Percentiles rank a stretch among this genome's conserved stretches.
These are phyloP conservation scores for Schwanniomyces sp. DNA, from an alignment of 805 yeast genomes.

Conservation along the genomic window DNA sequence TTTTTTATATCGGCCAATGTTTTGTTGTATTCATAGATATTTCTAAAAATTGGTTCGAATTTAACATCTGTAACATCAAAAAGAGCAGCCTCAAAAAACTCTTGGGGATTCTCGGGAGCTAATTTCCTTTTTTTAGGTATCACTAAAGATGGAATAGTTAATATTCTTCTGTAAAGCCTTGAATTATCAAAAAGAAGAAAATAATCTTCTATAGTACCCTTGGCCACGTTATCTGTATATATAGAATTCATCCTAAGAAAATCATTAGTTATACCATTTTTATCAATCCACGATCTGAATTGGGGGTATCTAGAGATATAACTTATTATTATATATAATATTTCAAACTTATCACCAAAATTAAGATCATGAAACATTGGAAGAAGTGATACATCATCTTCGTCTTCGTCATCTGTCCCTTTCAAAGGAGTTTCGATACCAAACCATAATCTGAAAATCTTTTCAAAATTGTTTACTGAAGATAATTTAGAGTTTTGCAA, in stretches of 20 bases:
- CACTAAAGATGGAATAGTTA: constrained; percentile 21
- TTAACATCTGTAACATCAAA: constrained; percentile 29
- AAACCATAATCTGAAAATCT: constrained; percentile 31
- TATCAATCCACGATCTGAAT: constrained; percentile 51
- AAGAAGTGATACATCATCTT: constrained; percentile 14
- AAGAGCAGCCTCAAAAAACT: constrained; percentile 19
- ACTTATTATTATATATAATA: constrained; percentile 44
- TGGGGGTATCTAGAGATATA: constrained; percentile 43
- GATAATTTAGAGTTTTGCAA: constrained; percentile 38
- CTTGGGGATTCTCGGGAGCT: constrained; percentile 33
- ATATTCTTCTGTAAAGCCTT: constrained; percentile 46
- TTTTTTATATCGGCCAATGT: constrained; percentile 19
- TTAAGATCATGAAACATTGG: constrained; percentile 39
- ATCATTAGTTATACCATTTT: constrained; percentile 22
- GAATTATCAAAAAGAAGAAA: constrained; percentile 48
- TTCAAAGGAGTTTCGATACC: constrained; percentile 33
- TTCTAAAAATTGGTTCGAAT: constrained; percentile 31
- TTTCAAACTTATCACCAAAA: constrained; percentile 48
- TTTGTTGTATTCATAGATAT: constrained; percentile 28
- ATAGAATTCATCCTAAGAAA: constrained; percentile 20
- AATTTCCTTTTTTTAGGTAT: constrained; percentile 37
- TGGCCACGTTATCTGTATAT: constrained; percentile 6
- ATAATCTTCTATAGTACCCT: constrained; percentile 26
- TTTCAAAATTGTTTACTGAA: constrained; percentile 30
- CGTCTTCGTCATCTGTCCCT: constrained; percentile 21